Evolutionary conservation across 176 grass and related monocot species (phyloP).

Genomic region (Poa annua): DNA sequence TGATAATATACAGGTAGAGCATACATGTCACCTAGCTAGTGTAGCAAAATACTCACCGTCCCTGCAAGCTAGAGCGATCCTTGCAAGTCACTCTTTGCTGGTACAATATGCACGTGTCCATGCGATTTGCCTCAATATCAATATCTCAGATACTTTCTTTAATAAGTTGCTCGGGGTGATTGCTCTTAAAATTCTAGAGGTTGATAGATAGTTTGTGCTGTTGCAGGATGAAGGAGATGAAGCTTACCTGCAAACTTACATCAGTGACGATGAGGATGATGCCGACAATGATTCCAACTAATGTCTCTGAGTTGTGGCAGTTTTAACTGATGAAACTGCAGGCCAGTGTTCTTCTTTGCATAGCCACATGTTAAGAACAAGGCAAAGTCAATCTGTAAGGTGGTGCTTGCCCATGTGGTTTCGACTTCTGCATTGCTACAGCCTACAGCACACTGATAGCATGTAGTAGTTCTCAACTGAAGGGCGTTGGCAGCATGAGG

Average conservation of each 20-base stretch:
- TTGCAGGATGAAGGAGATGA: slow-evolving; percentile 88
- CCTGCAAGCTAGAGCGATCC: background rate
- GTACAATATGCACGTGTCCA: background rate
- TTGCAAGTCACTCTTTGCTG: slow-evolving; percentile 2
- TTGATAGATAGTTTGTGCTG: slow-evolving; percentile 36
- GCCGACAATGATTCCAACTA: slow-evolving; percentile 35
- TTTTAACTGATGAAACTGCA: slow-evolving; percentile 2
- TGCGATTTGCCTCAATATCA: background rate
- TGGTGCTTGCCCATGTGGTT: background rate
- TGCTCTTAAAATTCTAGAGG: background rate
- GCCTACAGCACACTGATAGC: background rate
- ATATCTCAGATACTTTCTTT: slow-evolving; percentile 1
- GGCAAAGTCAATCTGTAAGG: background rate
- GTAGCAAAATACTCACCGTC: background rate
- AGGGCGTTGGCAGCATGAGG: background rate
- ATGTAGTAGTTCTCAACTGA: background rate
- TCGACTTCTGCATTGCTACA: background rate
- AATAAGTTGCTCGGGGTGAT: background rate
- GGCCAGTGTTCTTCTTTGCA: background rate
- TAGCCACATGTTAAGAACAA: background rate
- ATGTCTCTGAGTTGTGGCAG: slow-evolving; percentile 37
- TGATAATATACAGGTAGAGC: slow-evolving; percentile 65
- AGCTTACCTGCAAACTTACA: slow-evolving; percentile 82
- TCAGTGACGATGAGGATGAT: slow-evolving; percentile 57
- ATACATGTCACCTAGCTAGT: background rate